Conservation (phyloP, 805 yeast species). For the Isabelozyma rhagii region DNA sequence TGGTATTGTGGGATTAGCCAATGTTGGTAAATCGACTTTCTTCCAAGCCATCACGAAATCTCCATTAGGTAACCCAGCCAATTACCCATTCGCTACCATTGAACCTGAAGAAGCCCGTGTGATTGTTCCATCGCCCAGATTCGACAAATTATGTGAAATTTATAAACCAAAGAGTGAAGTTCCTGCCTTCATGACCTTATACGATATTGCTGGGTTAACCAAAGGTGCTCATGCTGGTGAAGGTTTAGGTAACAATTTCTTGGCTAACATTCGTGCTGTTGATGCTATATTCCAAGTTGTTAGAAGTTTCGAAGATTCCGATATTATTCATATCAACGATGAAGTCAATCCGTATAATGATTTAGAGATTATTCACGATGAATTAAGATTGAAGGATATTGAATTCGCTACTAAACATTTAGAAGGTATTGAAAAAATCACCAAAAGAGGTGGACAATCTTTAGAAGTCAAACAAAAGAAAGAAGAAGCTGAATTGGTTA, state of each 20-base stretch:
- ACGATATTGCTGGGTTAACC: slow-evolving; percentile 97
- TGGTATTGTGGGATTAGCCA: slow-evolving; percentile 95
- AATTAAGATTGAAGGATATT: slow-evolving; percentile 92
- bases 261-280: slow-evolving; percentile 94
- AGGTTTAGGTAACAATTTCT: slow-evolving; percentile 96
- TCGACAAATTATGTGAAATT: slow-evolving; percentile 69
- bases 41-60: slow-evolving; percentile 95
- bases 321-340: slow-evolving; percentile 94
- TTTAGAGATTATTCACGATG: slow-evolving; percentile 85
- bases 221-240: slow-evolving; percentile 96
- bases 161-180: slow-evolving; percentile 83
- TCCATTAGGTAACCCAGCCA: slow-evolving; percentile 94
- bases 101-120: slow-evolving; percentile 98
- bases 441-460: slow-evolving; percentile 84
- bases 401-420: slow-evolving; percentile 85
- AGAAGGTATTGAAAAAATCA: slow-evolving; percentile 74
- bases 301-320: slow-evolving; percentile 96
- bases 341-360: slow-evolving; percentile 91
- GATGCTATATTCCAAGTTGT: slow-evolving; percentile 98
- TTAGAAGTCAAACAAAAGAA: slow-evolving; percentile 86
- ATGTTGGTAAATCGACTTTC: slow-evolving; percentile 94
- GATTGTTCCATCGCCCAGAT: slow-evolving; percentile 85
- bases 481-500: slow-evolving; percentile 76
- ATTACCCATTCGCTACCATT: slow-evolving; percentile 96
- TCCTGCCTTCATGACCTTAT: slow-evolving; percentile 89